phyloP scores from a whole-genome alignment of 768 basidiomycete genomes.

The Pleurotus giganteus region DNA sequence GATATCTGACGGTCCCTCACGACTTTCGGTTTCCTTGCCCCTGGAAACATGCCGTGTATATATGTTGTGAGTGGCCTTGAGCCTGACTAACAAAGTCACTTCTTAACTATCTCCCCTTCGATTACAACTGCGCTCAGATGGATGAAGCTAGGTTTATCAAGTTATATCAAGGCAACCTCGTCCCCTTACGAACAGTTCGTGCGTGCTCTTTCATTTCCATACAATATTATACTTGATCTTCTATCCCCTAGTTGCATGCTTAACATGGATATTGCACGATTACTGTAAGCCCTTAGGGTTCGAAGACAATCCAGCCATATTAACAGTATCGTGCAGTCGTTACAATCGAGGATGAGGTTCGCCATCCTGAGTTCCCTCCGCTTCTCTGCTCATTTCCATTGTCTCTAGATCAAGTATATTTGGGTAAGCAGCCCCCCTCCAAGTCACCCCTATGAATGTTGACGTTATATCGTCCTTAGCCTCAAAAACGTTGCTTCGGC shows the following conservation, averaged over 20 bases:
- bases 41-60: not conserved
- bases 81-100: not conserved
- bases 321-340: constrained; percentile 20
- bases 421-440: constrained; percentile 30
- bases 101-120: not conserved
- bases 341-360: constrained; percentile 29
- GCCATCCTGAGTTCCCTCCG: not conserved
- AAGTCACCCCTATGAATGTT: not conserved
- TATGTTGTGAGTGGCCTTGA: not conserved
- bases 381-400: not conserved
- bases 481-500: constrained; percentile 29
- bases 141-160: constrained; percentile 1
- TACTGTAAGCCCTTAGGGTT: constrained; percentile 22
- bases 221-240: not conserved
- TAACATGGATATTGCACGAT: constrained; percentile 38
- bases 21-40: not conserved
- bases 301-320: not conserved
- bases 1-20: not conserved
- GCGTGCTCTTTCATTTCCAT: not conserved
- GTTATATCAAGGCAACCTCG: constrained; percentile 2
- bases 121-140: not conserved
- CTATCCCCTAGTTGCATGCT: constrained; percentile 22
- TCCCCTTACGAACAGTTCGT: constrained; percentile 1
- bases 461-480: constrained; percentile 12
- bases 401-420: constrained; percentile 30